Evolutionary conservation across 1,284 basidiomycete genomes (phyloP).

Genomic region (Neonothopanus nambi): DNA sequence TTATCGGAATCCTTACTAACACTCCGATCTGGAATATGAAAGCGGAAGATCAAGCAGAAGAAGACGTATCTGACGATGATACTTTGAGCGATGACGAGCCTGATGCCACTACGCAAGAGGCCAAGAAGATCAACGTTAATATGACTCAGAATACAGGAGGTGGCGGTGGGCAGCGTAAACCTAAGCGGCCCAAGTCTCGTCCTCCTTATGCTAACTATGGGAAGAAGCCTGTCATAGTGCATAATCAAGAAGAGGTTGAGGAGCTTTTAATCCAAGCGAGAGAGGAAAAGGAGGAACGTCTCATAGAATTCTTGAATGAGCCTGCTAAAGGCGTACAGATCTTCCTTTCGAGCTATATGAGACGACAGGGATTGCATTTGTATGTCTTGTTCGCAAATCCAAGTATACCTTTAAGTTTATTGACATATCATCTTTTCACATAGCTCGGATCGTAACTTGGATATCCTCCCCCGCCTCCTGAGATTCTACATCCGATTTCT

Average conservation of each 20-base stretch:
- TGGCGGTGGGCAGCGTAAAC: neutral
- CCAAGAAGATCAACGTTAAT: neutral
- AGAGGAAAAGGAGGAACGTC: slow-evolving; percentile 6
- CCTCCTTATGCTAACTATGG: slow-evolving; percentile 16
- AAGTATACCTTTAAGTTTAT: neutral
- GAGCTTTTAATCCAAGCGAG: slow-evolving; percentile 11
- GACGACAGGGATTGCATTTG: slow-evolving; percentile 13
- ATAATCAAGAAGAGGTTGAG: slow-evolving; percentile 15
- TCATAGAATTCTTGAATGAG: slow-evolving; percentile 15
- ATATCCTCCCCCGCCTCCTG: slow-evolving; percentile 16
- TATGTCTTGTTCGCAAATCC: neutral
- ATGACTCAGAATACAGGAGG: neutral
- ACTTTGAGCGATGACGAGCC: slow-evolving; percentile 5
- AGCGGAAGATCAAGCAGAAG: neutral
- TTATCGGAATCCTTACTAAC: slow-evolving; percentile 12
- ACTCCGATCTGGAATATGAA: slow-evolving; percentile 17
- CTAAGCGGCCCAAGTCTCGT: slow-evolving; percentile 12
- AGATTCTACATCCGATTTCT: slow-evolving; percentile 20
- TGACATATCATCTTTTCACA: neutral
- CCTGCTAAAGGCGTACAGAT: slow-evolving; percentile 5
- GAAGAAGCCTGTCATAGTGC: slow-evolving; percentile 7
- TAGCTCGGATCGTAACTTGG: slow-evolving; percentile 16
- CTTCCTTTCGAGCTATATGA: slow-evolving; percentile 18
- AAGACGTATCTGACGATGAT: slow-evolving; percentile 2
- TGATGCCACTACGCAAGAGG: neutral